Evolutionary conservation across 306 rosid genomes (phyloP), one percentile per base, ranked within the genome.

Genomic region (Pyrus betulifolia): DNA sequence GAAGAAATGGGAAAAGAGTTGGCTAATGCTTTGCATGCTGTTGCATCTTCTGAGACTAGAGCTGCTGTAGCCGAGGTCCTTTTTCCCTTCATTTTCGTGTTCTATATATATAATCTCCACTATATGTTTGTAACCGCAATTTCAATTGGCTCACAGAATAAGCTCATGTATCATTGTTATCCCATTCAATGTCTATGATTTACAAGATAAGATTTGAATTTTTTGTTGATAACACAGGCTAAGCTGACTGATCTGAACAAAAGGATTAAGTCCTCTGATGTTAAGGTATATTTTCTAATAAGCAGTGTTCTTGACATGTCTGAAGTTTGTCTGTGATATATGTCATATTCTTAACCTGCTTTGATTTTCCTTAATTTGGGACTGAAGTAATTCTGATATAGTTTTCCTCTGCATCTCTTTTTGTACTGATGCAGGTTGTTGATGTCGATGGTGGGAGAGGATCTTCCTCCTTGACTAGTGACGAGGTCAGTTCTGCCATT

Each of bases 41-140:
- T 82, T 82, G 77, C 85, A 33, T 88, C 97, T 85, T 90, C 99
- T 76, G 97, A 95, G 82, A 83, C 92, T 17, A 80, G 93, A 85
- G 97, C 96, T 69, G 83, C 93, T 69, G 87, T 87, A 77, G 92
- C 99, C 33, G 99, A 95, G 99, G 97, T 92, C 61, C 54, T 27
- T 74, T 44, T 33, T 57, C 61, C 6, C 35, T 46, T 45, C 19
- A 27, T 62, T 67, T 62, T 23, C 69, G 11, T 42, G 17, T 77
- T 38, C 13, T 57, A 11, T 21, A 22, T 14, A 17, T 57, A n/a
- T 19, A 19, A 25, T 1, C 62, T 57, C 38, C 21, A n/a, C 65
- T 42, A 13, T 12, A 52, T 51, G 25, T 28, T 27, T 54, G 51
- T n/a, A n/a, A n/a, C 19, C 10, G 22, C 45, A 33, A 4, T 57